Evolutionary conservation across 306 rosid genomes (phyloP), one percentile per base, ranked within the genome.

Genomic region (Ormosia emarginata): DNA sequence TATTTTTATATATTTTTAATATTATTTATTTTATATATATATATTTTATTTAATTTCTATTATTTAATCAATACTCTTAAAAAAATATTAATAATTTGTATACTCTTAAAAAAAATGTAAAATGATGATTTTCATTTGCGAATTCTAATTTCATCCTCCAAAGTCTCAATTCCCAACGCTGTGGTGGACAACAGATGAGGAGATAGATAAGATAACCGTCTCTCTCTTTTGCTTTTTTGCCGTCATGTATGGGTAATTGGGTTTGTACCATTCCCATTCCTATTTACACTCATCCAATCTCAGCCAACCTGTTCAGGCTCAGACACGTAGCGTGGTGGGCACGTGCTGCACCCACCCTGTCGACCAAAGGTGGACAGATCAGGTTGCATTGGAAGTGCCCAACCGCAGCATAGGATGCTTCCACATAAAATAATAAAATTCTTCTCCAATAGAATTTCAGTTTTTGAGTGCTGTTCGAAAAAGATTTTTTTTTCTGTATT

Each of bases 321-420:
- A 17, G 40, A 44, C 18, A 82, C 47, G 59, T 61, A 52, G 61
- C 50, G 86, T 82, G 82, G 50, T 0, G 7, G 69, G 7, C 94
- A 86, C 84, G 87, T 87, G 93, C 50, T 36, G 29, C 74, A 32
- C 72, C 73, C 43, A 83, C 68, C n/a, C 86, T 84, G 87, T 90
- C 83, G 81, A 67, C 15, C 15, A 11, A 82, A 77, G 63, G 74
- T 75, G 91, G 88, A 64, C 67, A 39, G n/a, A 75, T 74, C 62
- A 53, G 36, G 64, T 57, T 57, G n/a, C 62, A 1, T 58, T 43
- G 83, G 68, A 46, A 8, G 59, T 57, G 68, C 5, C 8, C 55
- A 74, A 64, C 37, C n/a, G 29, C 55, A 57, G 40, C 67, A 57
- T 75, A 14, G 71, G 24, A 24, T 24, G 24, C 24, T 24, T 24